Evolutionary conservation across 108 stramenopile species (phyloP).

Genomic region (Nannochloropsis salina): DNA sequence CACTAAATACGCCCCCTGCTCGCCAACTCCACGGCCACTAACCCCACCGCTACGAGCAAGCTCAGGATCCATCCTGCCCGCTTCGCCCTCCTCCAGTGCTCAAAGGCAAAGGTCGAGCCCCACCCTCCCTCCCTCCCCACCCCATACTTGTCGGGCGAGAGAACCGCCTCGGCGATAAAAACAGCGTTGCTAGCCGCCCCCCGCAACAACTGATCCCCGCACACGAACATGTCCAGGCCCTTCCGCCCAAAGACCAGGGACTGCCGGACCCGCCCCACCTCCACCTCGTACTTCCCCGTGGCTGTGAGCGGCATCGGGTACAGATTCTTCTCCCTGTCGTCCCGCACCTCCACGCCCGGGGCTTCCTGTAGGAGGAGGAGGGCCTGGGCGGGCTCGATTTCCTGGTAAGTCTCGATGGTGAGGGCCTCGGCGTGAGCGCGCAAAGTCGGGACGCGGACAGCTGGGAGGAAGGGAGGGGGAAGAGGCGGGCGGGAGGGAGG

Average conservation of each 20-base stretch:
- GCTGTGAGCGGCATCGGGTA: constrained; percentile 99
- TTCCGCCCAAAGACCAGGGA: constrained; percentile 30
- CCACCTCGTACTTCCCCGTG: constrained; percentile 86
- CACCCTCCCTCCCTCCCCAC: neutral
- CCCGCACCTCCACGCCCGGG: constrained; percentile 43
- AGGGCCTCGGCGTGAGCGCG: constrained; percentile 94
- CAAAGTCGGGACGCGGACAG: constrained; percentile 86
- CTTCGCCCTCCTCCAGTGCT: neutral
- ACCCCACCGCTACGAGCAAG: neutral
- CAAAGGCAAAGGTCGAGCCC: neutral
- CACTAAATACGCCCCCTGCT: neutral
- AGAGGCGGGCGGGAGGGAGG: neutral
- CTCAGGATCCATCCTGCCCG: neutral
- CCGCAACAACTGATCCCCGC: constrained; percentile 91
- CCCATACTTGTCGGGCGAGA: neutral
- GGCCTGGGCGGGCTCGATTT: constrained; percentile 67
- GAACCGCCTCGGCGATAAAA: constrained; percentile 76
- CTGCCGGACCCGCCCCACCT: constrained; percentile 65
- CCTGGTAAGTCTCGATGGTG: constrained; percentile 77
- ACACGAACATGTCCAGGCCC: constrained; percentile 93
- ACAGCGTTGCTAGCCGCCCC: constrained; percentile 96
- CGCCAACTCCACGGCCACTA: neutral
- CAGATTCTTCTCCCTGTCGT: constrained; percentile 27
- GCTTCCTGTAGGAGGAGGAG: constrained; percentile 30
- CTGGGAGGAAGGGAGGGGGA: too few relatives aligned